Percentiles rank a stretch among this genome's conserved stretches.
These are phyloP conservation scores for Cochlearia excelsa DNA, from an alignment of 345 rosid genomes.

Conservation along the genomic window DNA sequence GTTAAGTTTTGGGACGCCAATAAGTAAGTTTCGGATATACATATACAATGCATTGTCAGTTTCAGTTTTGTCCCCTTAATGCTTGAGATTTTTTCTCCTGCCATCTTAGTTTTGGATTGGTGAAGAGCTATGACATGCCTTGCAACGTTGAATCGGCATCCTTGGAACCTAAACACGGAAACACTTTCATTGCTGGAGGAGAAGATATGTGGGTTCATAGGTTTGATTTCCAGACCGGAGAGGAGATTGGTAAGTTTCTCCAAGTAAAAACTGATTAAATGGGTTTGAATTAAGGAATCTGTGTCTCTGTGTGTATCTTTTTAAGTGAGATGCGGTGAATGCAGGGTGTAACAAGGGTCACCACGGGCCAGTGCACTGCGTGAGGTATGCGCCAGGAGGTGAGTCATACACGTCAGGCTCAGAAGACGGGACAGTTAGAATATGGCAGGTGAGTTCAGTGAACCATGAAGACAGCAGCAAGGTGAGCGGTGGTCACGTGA, in stretches of 20 bases:
- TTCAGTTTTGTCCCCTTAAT: neutral
- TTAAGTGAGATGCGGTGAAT: conserved; percentile 24
- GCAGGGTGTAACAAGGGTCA: conserved; percentile 99
- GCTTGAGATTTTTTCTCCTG: conserved; percentile 14
- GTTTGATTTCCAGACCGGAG: conserved; percentile 69
- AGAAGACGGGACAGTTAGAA: conserved; percentile 83
- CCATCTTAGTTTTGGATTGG: conserved; percentile 64
- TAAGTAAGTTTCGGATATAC: conserved; percentile 53
- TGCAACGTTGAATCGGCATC: conserved; percentile 74
- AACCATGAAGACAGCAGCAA: conserved; percentile 36
- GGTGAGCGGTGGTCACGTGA: conserved; percentile 36
- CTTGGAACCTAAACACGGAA: conserved; percentile 59
- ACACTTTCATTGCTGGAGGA: conserved; percentile 61
- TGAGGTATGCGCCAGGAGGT: conserved; percentile 91
- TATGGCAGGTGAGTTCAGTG: conserved; percentile 49
- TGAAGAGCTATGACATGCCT: conserved; percentile 90
- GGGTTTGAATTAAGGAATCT: conserved; percentile 1
- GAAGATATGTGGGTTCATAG: conserved; percentile 69
- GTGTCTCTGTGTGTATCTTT: conserved; percentile 3
- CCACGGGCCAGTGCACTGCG: conserved; percentile 95
- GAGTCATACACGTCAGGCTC: conserved; percentile 97
- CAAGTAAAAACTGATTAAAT: neutral
- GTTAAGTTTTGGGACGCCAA: conserved; percentile 98
- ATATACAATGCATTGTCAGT: neutral
- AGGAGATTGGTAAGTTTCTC: conserved; percentile 53